Evolutionary conservation across 176 grass and related monocot species (phyloP).

Genomic region (Echinochloa phyllopogon): DNA sequence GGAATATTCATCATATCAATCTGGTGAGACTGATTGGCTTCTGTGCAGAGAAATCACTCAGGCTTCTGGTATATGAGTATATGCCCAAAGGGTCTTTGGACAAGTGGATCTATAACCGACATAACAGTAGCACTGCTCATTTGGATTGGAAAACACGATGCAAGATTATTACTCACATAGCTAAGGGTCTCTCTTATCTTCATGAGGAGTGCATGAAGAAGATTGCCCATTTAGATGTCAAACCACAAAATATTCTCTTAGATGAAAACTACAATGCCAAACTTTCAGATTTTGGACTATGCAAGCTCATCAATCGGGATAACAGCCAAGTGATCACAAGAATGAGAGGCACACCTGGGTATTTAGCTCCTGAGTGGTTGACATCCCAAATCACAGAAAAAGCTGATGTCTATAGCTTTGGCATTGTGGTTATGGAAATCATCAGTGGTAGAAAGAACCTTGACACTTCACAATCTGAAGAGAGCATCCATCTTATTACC

Average conservation of each 20-base stretch:
- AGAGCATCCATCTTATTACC: slow-evolving; percentile 44
- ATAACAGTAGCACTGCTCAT: neutral
- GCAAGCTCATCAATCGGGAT: slow-evolving; percentile 63
- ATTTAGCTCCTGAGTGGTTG: slow-evolving; percentile 60
- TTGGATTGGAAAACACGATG: slow-evolving; percentile 37
- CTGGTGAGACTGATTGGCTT: slow-evolving; percentile 53
- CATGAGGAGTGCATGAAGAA: slow-evolving; percentile 50
- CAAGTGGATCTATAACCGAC: slow-evolving; percentile 47
- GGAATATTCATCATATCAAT: slow-evolving; percentile 57
- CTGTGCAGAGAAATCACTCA: slow-evolving; percentile 50
- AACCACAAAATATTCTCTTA: slow-evolving; percentile 56
- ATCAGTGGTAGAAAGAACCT: slow-evolving; percentile 55
- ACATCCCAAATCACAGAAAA: slow-evolving; percentile 57
- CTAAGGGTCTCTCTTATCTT: slow-evolving; percentile 54
- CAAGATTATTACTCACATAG: slow-evolving; percentile 47
- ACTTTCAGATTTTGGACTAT: slow-evolving; percentile 54
- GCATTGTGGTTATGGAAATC: slow-evolving; percentile 60
- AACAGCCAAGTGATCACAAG: slow-evolving; percentile 47
- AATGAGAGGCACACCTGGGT: slow-evolving; percentile 54
- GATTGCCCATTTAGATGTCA: slow-evolving; percentile 53
- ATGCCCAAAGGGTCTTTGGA: slow-evolving; percentile 54
- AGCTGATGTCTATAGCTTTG: slow-evolving; percentile 63
- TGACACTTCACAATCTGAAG: slow-evolving; percentile 40
- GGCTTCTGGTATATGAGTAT: no score
- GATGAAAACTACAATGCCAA: slow-evolving; percentile 50